A percentile compares a stretch with the other conserved stretches of the same genome.
Conservation (phyloP, 1,284 basidiomycete species). For the Garcileccinum viscosum region DNA sequence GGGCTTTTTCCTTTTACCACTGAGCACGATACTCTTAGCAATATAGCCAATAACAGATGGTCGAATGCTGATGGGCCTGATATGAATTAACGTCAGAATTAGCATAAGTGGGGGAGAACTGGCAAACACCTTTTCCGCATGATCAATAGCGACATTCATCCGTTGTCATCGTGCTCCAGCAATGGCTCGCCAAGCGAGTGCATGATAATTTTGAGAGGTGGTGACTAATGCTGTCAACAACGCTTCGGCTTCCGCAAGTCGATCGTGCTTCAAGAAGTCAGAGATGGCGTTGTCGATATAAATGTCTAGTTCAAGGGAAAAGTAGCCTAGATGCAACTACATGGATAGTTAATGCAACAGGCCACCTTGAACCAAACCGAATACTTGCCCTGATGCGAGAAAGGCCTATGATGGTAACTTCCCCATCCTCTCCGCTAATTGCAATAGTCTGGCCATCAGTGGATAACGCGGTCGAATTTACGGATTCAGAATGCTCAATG, state of each 20-base stretch:
- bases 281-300: background rate
- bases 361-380: background rate
- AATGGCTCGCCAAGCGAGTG: background rate
- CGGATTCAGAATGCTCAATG: background rate
- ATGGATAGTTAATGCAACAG: background rate
- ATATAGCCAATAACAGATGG: conserved; percentile 1
- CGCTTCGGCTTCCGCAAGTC: background rate
- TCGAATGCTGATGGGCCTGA: background rate
- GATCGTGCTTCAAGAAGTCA: background rate
- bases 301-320: background rate
- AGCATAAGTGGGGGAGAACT: background rate
- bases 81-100: background rate
- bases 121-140: background rate
- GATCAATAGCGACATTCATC: background rate
- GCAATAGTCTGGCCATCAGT: background rate
- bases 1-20: background rate
- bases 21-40: background rate
- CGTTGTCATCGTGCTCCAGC: background rate
- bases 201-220: background rate
- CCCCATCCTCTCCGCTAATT: background rate
- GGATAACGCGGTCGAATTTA: background rate
- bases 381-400: background rate
- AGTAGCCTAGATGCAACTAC: background rate
- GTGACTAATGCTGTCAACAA: background rate
- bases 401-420: background rate